phyloP scores from a whole-genome alignment of 2,329 filamentous ascomycete genomes.

The Colletotrichum euphorbiae region DNA sequence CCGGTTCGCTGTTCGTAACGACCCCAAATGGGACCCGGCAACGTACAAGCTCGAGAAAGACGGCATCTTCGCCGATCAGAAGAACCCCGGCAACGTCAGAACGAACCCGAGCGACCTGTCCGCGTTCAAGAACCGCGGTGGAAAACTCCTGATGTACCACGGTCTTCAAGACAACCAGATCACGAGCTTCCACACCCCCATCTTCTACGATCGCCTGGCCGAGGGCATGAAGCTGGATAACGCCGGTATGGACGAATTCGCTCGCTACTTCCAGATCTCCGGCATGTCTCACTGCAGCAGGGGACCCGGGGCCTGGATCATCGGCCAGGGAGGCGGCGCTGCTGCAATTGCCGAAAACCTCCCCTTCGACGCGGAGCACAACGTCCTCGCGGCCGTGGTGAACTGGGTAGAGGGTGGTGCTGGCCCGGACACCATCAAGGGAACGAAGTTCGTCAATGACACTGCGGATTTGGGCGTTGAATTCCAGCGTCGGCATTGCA shows the following conservation, averaged over 20 bases:
- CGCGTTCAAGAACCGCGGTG: conserved; percentile 53
- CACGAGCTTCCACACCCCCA: conserved; percentile 56
- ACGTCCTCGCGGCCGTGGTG: conserved; percentile 60
- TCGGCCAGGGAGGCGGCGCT: conserved; percentile 44
- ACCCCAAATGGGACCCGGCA: conserved; percentile 51
- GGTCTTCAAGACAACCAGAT: conserved; percentile 57
- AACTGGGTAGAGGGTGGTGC: conserved; percentile 59
- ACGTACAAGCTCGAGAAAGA: conserved; percentile 49
- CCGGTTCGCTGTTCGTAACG: conserved; percentile 54
- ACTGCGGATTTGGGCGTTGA: conserved; percentile 2
- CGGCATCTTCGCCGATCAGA: conserved; percentile 47
- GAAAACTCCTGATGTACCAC: conserved; percentile 61
- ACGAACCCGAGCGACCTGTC: conserved; percentile 55
- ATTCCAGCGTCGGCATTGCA: conserved; percentile 30
- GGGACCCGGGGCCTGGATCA: conserved; percentile 57
- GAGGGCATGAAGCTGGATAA: conserved; percentile 55
- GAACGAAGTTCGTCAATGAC: conserved; percentile 49
- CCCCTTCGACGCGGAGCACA: conserved; percentile 51
- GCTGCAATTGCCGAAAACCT: conserved; percentile 40
- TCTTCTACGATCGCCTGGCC: conserved; percentile 61
- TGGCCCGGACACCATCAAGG: conserved; percentile 54
- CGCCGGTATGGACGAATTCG: conserved; percentile 58
- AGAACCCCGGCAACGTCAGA: conserved; percentile 52
- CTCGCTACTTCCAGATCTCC: conserved; percentile 64
- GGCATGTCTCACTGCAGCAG: conserved; percentile 64